These are phyloP conservation scores for Rhypophila decipiens DNA, from an alignment of 495 filamentous ascomycete genomes.

Conservation along the genomic window DNA sequence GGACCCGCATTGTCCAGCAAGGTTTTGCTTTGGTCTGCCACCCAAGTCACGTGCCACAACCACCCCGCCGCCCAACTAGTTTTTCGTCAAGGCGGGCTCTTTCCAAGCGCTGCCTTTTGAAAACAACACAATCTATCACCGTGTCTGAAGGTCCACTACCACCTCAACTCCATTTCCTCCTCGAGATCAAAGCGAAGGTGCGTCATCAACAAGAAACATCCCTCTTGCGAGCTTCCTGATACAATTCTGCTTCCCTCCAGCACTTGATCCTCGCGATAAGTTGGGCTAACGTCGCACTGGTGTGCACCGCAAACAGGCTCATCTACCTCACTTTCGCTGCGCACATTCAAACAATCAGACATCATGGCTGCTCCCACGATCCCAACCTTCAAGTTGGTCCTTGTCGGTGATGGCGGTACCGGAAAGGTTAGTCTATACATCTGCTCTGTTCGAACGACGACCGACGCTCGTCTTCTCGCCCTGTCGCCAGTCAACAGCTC, in stretches of 20 bases:
- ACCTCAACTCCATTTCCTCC: conserved; percentile 14
- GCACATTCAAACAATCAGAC: conserved; percentile 20
- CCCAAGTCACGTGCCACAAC: conserved; percentile 19
- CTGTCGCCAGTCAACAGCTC: background rate
- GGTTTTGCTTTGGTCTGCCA: conserved; percentile 6
- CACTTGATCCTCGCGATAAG: too few relatives aligned
- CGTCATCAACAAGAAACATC: conserved; percentile 6
- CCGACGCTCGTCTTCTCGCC: background rate
- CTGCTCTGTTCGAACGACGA: conserved; percentile 3
- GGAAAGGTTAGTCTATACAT: conserved; percentile 70
- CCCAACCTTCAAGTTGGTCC: conserved; percentile 97
- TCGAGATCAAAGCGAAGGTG: conserved; percentile 15
- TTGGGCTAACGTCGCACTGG: conserved; percentile 14
- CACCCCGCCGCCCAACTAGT: conserved; percentile 34
- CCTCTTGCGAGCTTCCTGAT: background rate
- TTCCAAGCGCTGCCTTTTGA: conserved; percentile 24
- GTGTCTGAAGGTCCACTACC: conserved; percentile 18
- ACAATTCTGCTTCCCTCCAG: conserved; percentile 7
- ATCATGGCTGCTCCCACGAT: conserved; percentile 53
- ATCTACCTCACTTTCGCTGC: conserved; percentile 18
- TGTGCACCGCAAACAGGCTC: conserved; percentile 21
- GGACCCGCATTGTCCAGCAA: too few relatives aligned
- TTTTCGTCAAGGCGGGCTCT: conserved; percentile 32
- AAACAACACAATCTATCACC: conserved; percentile 20
- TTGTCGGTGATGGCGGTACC: conserved; percentile 99